Percentiles rank a stretch among this genome's conserved stretches.
These are phyloP conservation scores for Petunia secreta DNA, from an alignment of 257 asterid genomes.

Conservation along the genomic window DNA sequence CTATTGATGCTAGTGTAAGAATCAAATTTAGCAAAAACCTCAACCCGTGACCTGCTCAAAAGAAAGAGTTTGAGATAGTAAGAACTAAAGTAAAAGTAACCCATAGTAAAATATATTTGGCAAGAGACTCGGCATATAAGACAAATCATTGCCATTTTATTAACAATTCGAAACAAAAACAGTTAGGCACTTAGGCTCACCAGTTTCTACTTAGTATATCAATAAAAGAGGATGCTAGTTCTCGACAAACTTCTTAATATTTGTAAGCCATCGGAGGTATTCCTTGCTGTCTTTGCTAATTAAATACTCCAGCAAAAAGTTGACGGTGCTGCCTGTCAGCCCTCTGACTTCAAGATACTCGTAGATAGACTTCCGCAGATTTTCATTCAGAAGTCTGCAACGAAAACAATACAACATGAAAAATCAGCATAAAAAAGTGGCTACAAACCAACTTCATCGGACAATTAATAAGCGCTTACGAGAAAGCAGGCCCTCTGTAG, in stretches of 20 bases:
- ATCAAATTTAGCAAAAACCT: not conserved
- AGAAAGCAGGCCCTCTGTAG: conserved; percentile 22
- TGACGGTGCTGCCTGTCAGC: conserved; percentile 29
- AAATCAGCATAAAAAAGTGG: not conserved
- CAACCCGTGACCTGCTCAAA: not conserved
- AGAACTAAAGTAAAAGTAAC: not conserved
- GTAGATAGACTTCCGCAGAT: conserved; percentile 23
- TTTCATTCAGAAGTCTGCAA: not conserved
- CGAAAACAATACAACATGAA: not conserved
- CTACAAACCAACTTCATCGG: conserved; percentile 1
- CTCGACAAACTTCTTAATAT: conserved; percentile 16
- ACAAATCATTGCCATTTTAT: not conserved
- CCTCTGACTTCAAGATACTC: conserved; percentile 39
- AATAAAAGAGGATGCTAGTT: not conserved
- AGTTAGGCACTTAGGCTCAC: not conserved
- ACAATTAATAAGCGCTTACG: conserved; percentile 16
- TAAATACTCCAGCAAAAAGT: conserved; percentile 34
- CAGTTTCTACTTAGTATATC: not conserved
- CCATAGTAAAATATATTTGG: not conserved
- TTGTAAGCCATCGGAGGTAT: conserved; percentile 33
- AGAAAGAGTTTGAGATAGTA: not conserved
- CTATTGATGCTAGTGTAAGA: not conserved
- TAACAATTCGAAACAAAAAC: not conserved
- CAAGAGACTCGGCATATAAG: not conserved
- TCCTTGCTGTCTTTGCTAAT: conserved; percentile 36